Base-by-base conservation (phyloP, 495 filamentous ascomycete genomes). In the Penicillium egyptiacum region DNA sequence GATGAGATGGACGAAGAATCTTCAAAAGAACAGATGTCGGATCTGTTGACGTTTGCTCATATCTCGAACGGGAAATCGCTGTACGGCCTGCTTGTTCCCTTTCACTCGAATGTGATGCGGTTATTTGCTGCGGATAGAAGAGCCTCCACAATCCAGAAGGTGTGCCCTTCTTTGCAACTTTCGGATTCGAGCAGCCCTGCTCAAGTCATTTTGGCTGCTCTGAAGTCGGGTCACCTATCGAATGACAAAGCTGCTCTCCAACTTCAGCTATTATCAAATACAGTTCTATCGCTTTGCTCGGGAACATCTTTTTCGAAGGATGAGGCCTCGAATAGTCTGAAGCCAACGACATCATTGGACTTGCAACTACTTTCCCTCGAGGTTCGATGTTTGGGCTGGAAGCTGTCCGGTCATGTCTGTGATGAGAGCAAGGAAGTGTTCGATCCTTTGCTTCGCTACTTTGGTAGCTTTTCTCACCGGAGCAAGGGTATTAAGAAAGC, bases 341-440 rank as follows among this genome's bases (percentile, higher is more conserved):
- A 80, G 26, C 86, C 90, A 0, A 77, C 78, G 30, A 75, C 79
- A 0, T 76, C 79, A 0, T 74, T 95, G 14, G 79, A 76, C 37
- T 66, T 95, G 11, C 90, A 96, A 61, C 66, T 81, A 1, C 61
- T 91, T 0, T 89, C 86, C 2, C 73, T 96, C 14, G 80, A 84
- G 48, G 78, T 84, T 31, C 83, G 89, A 7, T 69, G 83, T 16
- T 71, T 81, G 51, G 90, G 86, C 72, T 93, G 90, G 91, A 83
- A 76, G 35, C 48, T 92, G 31, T 83, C 85, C 5, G 78, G 79
- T n/a, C 91, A 94, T 65, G 61, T 83, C 20, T 84, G 80, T 16
- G 81, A 95, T 54, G 68, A 83, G 19, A 79, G 79, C 23, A 88
- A 84, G 64, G 90, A 96, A 26, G 67, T 95, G 49, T 69, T 86